Conservation (phyloP, 805 yeast species). For the Yarrowia osloensis region DNA sequence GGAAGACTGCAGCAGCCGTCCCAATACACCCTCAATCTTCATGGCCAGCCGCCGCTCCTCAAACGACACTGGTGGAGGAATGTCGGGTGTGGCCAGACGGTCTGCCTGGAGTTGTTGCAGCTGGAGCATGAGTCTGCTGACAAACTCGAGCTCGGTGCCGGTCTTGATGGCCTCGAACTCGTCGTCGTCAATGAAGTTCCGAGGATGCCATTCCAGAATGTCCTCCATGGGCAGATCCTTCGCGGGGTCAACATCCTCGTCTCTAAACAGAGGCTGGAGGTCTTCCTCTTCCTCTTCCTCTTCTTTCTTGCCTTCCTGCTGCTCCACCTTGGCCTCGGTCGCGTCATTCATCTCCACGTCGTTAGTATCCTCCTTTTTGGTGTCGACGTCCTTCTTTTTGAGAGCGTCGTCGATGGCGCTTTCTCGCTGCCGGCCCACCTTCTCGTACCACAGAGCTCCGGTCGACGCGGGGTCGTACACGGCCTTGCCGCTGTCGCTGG, state of each 20-base stretch:
- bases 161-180: constrained; percentile 52
- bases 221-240: constrained; percentile 37
- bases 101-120: constrained; percentile 54
- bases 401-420: background rate
- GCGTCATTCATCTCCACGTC: constrained; percentile 33
- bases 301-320: constrained; percentile 34
- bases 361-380: constrained; percentile 31
- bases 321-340: constrained; percentile 33
- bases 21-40: constrained; percentile 45
- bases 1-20: constrained; percentile 45
- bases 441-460: constrained; percentile 43
- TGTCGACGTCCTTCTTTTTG: constrained; percentile 32
- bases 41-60: constrained; percentile 43
- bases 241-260: background rate
- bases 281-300: constrained; percentile 35
- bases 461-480: constrained; percentile 49
- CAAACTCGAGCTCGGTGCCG: constrained; percentile 48
- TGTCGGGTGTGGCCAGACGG: constrained; percentile 44
- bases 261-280: constrained; percentile 2
- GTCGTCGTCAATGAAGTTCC: constrained; percentile 52
- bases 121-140: constrained; percentile 51
- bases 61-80: constrained; percentile 34
- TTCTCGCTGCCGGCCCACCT: constrained; percentile 30
- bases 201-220: constrained; percentile 54
- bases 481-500: constrained; percentile 59